phyloP scores from a whole-genome alignment of 495 filamentous ascomycete genomes.

The Lichenothelia convexa region DNA sequence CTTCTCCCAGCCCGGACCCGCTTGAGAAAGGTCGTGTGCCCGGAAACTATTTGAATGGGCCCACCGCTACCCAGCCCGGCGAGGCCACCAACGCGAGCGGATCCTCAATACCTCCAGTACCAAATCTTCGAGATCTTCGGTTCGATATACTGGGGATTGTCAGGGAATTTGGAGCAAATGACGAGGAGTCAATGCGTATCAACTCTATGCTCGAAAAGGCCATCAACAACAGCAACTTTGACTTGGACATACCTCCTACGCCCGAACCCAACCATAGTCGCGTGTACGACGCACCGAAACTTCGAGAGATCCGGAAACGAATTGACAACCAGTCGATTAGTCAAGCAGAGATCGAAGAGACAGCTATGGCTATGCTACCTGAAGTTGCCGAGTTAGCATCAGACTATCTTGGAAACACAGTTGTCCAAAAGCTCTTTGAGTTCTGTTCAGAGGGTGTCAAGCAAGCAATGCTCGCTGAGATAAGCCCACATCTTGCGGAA shows the following conservation, averaged over 20 bases:
- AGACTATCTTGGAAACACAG: slow-evolving; percentile 94
- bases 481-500: slow-evolving; percentile 81
- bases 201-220: slow-evolving; percentile 53
- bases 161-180: slow-evolving; percentile 66
- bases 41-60: too few relatives aligned
- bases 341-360: slow-evolving; percentile 74
- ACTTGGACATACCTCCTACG: slow-evolving; percentile 74
- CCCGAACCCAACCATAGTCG: slow-evolving; percentile 78
- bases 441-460: slow-evolving; percentile 80
- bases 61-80: slow-evolving; percentile 12
- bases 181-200: slow-evolving; percentile 63
- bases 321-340: slow-evolving; percentile 88
- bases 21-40: slow-evolving; percentile 37
- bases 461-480: slow-evolving; percentile 76
- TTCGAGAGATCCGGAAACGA: slow-evolving; percentile 89
- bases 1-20: slow-evolving; percentile 90
- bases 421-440: slow-evolving; percentile 97
- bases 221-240: slow-evolving; percentile 51
- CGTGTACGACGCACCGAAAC: slow-evolving; percentile 84
- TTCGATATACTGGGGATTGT: slow-evolving; percentile 75
- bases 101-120: slow-evolving; percentile 28
- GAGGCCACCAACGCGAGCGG: slow-evolving; percentile 22
- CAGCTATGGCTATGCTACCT: slow-evolving; percentile 79
- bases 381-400: slow-evolving; percentile 89
- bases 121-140: slow-evolving; percentile 55